Conservation (phyloP, 768 basidiomycete species). For the Pleurotus salmoneostramineus region DNA sequence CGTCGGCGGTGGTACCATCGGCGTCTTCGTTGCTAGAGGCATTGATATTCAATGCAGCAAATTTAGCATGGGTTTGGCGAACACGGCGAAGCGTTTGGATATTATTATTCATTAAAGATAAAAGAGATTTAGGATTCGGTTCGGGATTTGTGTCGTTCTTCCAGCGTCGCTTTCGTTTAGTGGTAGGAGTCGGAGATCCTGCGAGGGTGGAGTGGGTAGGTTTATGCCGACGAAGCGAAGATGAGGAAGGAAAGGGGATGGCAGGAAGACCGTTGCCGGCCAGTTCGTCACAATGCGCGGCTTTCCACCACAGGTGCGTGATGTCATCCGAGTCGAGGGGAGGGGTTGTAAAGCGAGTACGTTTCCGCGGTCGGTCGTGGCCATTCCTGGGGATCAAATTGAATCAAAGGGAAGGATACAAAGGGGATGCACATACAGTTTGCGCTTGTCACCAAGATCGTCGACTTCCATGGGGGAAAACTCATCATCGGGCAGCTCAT, state of each 20-base stretch:
- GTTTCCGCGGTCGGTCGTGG: slow-evolving; percentile 57
- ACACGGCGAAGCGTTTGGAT: slow-evolving; percentile 72
- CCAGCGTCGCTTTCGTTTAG: slow-evolving; percentile 27
- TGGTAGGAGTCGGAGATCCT: slow-evolving; percentile 8
- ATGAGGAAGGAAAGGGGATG: slow-evolving; percentile 38
- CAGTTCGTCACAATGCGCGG: slow-evolving; percentile 56
- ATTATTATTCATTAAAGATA: slow-evolving; percentile 73
- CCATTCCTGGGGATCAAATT: slow-evolving; percentile 22
- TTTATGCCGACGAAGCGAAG: slow-evolving; percentile 15
- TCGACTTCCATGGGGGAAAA: slow-evolving; percentile 20
- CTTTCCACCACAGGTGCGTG: slow-evolving; percentile 72
- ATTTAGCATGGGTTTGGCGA: slow-evolving; percentile 68
- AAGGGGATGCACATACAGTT: slow-evolving; percentile 35
- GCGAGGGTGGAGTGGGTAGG: slow-evolving; percentile 7
- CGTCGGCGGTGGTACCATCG: slow-evolving; percentile 27
- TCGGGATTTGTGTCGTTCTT: slow-evolving; percentile 19
- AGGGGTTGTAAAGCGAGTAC: slow-evolving; percentile 44
- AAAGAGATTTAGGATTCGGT: slow-evolving; percentile 39
- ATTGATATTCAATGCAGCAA: slow-evolving; percentile 48
- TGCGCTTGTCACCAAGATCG: slow-evolving; percentile 60
- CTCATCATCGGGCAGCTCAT: slow-evolving; percentile 25
- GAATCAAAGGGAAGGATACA: no score
- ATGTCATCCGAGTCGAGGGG: slow-evolving; percentile 35
- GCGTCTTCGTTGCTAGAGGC: slow-evolving; percentile 30
- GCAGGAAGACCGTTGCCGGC: slow-evolving; percentile 62